Percentiles rank a stretch among this genome's conserved stretches.
phyloP scores from a whole-genome alignment of 2,329 filamentous ascomycete genomes.

The Hymenoscyphus fructigenus region DNA sequence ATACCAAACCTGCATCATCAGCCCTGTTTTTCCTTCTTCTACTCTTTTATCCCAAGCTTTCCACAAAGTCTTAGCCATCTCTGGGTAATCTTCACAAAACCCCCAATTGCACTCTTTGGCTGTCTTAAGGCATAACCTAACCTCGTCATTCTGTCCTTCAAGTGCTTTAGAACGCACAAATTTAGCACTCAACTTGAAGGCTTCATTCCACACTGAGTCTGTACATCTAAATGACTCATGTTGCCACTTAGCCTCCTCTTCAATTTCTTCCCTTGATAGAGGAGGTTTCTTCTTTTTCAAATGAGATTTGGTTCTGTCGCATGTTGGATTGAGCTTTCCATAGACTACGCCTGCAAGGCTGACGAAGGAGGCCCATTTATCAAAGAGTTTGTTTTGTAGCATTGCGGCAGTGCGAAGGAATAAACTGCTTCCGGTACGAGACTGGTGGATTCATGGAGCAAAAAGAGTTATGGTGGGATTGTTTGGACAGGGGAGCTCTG shows the following conservation, averaged over 20 bases:
- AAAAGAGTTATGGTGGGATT: slow-evolving; percentile 35
- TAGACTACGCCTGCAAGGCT: slow-evolving; percentile 33
- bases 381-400: slow-evolving; percentile 33
- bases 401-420: slow-evolving; percentile 17
- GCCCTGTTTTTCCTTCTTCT: slow-evolving; percentile 15
- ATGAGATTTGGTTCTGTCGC: slow-evolving; percentile 13
- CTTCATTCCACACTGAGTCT: slow-evolving; percentile 17
- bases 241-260: slow-evolving; percentile 17
- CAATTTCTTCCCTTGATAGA: slow-evolving; percentile 1
- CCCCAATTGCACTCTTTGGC: slow-evolving; percentile 20
- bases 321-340: slow-evolving; percentile 14
- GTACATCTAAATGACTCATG: slow-evolving; percentile 23
- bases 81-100: slow-evolving; percentile 26
- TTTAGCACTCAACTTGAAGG: slow-evolving; percentile 20
- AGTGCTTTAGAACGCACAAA: slow-evolving; percentile 30
- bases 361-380: slow-evolving; percentile 35
- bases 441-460: slow-evolving; percentile 42
- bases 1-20: slow-evolving; percentile 34
- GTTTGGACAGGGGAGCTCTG: slow-evolving; percentile 36
- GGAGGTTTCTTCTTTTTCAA: not conserved
- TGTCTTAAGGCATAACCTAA: slow-evolving; percentile 32
- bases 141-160: slow-evolving; percentile 33
- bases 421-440: slow-evolving; percentile 18
- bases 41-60: slow-evolving; percentile 22
- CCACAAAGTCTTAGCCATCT: slow-evolving; percentile 20